phyloP scores from a whole-genome alignment of 257 asterid species.

The Plantago ovata region DNA sequence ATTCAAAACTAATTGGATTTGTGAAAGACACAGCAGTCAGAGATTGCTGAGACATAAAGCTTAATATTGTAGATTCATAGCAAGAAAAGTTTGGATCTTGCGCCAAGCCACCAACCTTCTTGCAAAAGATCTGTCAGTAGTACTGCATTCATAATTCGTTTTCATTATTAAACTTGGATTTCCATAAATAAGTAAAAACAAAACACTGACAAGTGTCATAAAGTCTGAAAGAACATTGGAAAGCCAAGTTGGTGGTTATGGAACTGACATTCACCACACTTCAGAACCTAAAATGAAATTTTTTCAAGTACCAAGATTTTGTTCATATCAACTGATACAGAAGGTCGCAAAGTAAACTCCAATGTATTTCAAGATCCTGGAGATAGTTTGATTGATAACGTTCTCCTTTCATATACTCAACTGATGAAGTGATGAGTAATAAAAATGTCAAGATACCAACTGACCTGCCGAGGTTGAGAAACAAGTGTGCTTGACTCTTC shows the following conservation, averaged over 20 bases:
- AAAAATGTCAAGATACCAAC: slow-evolving; percentile 17
- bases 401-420: background rate
- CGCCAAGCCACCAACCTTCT: background rate
- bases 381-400: slow-evolving; percentile 7
- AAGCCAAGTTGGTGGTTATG: too few relatives aligned
- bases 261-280: too few relatives aligned
- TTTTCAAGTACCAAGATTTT: background rate
- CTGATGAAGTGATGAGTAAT: background rate
- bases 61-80: background rate
- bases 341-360: background rate
- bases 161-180: background rate
- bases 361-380: background rate
- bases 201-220: too few relatives aligned
- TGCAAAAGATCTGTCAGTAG: background rate
- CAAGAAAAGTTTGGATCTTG: background rate
- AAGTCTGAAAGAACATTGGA: too few relatives aligned
- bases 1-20: background rate
- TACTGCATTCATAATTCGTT: background rate
- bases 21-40: background rate
- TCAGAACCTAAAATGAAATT: slow-evolving; percentile 1
- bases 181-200: too few relatives aligned
- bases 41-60: background rate
- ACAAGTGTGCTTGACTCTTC: slow-evolving; percentile 68
- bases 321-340: background rate
- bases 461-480: slow-evolving; percentile 97